A percentile compares a stretch with the other conserved stretches of the same genome.
Evolutionary conservation across 208 protist species (phyloP).

Genomic region (Herpetomonas muscarum): DNA sequence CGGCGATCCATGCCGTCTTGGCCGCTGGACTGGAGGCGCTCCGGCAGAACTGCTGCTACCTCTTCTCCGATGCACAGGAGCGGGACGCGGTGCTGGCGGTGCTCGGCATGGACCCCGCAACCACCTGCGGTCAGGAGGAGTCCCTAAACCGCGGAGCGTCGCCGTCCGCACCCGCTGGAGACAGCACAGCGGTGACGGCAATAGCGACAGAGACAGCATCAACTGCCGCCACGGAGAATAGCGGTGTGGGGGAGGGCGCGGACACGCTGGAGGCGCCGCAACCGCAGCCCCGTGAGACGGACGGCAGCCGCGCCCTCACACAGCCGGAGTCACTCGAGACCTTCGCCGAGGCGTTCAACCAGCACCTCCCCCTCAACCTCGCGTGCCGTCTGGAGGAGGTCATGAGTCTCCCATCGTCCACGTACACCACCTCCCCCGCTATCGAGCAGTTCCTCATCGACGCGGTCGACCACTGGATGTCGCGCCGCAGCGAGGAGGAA

Average conservation of each 20-base stretch:
- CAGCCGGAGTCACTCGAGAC: slow-evolving; percentile 40
- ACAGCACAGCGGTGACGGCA: too few relatives aligned
- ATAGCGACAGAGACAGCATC: too few relatives aligned
- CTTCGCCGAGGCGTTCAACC: slow-evolving; percentile 37
- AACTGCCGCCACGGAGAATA: too few relatives aligned
- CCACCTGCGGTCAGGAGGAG: neutral
- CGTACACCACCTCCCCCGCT: slow-evolving; percentile 20
- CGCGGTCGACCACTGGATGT: slow-evolving; percentile 69
- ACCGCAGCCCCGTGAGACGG: slow-evolving; percentile 9
- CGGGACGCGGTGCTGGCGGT: slow-evolving; percentile 27
- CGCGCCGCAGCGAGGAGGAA: slow-evolving; percentile 16
- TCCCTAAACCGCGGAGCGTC: slow-evolving; percentile 6
- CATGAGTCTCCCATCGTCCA: slow-evolving; percentile 17
- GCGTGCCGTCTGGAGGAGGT: slow-evolving; percentile 39
- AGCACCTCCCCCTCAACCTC: slow-evolving; percentile 40
- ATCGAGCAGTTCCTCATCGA: slow-evolving; percentile 83
- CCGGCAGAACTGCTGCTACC: slow-evolving; percentile 38
- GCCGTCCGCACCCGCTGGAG: neutral
- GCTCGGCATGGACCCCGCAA: slow-evolving; percentile 13
- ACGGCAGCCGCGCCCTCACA: slow-evolving; percentile 23
- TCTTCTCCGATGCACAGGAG: slow-evolving; percentile 45
- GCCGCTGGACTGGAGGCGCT: slow-evolving; percentile 34
- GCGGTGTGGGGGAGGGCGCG: neutral
- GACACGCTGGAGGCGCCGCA: neutral
- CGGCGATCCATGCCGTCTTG: slow-evolving; percentile 45